Evolutionary conservation across 225 moss, liverwort and hornwort genomes (phyloP).

Genomic region (Sphagnum contortum): DNA sequence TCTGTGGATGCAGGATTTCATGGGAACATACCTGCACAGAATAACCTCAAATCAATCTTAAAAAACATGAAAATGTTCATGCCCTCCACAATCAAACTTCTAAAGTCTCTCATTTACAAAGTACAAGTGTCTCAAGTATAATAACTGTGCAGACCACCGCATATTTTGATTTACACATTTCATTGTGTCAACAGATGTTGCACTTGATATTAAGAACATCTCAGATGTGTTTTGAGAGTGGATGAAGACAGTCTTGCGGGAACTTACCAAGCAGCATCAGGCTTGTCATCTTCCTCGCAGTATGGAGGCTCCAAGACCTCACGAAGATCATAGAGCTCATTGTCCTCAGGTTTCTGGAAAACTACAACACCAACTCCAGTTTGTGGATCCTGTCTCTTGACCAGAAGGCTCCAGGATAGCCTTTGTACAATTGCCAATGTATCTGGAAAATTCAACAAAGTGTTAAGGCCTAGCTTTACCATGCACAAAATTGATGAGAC

Average conservation of each 20-base stretch:
- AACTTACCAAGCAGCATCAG: slow-evolving; percentile 80
- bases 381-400: slow-evolving; percentile 21
- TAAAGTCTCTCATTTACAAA: no score
- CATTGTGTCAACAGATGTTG: no score
- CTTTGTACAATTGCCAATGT: slow-evolving; percentile 34
- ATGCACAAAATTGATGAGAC: no score
- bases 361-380: slow-evolving; percentile 63
- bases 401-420: slow-evolving; percentile 60
- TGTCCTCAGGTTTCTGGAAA: slow-evolving; percentile 77
- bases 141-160: no score
- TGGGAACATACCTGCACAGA: slow-evolving; percentile 38
- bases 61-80: no score
- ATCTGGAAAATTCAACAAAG: slow-evolving; percentile 15
- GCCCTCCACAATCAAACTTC: no score
- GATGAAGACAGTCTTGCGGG: not conserved
- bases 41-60: no score
- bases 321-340: slow-evolving; percentile 49
- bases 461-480: no score
- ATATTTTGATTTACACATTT: no score
- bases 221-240: no score
- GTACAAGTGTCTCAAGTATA: no score
- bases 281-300: slow-evolving; percentile 60
- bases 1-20: slow-evolving; percentile 54
- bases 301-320: slow-evolving; percentile 46
- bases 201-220: no score